Conservation (phyloP, 2,329 filamentous ascomycete species). For the Talaromyces amestolkiae region DNA sequence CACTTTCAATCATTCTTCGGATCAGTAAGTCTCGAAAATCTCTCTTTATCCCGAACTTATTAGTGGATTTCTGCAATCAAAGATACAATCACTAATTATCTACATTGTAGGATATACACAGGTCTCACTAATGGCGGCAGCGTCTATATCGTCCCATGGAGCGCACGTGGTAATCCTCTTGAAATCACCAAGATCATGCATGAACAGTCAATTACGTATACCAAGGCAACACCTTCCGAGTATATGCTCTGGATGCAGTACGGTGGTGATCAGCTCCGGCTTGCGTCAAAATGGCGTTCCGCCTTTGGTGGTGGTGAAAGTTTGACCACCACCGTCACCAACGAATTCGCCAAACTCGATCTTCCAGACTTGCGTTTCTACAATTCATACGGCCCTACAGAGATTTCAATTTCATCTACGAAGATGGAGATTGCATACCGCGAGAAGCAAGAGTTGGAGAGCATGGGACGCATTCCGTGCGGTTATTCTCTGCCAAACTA, state of each 20-base stretch:
- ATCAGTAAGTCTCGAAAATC: background rate
- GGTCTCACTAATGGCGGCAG: conserved; percentile 22
- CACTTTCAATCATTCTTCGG: conserved; percentile 20
- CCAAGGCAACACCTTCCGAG: conserved; percentile 25
- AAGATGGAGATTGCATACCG: conserved; percentile 16
- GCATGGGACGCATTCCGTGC: background rate
- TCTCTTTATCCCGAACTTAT: too few relatives aligned
- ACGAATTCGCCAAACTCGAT: conserved; percentile 16
- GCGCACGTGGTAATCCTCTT: conserved; percentile 1
- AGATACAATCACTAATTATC: background rate
- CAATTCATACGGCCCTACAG: conserved; percentile 22
- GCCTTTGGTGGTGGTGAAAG: conserved; percentile 15
- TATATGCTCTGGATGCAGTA: conserved; percentile 23
- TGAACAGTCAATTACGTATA: conserved; percentile 22
- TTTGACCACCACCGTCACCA: conserved; percentile 9
- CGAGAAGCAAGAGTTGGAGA: background rate
- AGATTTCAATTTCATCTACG: conserved; percentile 22
- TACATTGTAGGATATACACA: conserved; percentile 13
- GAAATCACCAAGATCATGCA: conserved; percentile 22
- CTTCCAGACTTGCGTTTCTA: conserved; percentile 18
- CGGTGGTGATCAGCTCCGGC: conserved; percentile 17
- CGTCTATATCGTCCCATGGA: conserved; percentile 19
- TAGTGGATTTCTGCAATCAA: too few relatives aligned
- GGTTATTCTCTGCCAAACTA: conserved; percentile 31
- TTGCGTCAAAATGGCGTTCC: conserved; percentile 3